Base-by-base conservation (phyloP, 2,329 filamentous ascomycete species). In the Pseudogymnoascus sp. region DNA sequence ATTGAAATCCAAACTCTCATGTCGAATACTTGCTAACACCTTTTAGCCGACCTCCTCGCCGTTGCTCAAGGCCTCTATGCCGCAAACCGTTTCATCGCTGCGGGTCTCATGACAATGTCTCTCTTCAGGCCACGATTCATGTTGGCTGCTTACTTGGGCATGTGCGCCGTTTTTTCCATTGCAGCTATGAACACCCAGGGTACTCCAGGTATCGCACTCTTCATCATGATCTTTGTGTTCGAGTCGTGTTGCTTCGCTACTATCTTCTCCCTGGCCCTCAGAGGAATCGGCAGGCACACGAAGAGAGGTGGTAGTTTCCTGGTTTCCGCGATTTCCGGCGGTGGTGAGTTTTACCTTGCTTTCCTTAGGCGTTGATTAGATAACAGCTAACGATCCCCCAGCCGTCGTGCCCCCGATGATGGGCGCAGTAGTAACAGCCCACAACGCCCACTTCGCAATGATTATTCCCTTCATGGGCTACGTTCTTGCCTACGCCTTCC, bases 31-130 rank as follows among this genome's bases (percentile, higher is more conserved):
- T 0, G 87, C 80, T 1, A 80, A 88, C 6, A 50, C 14, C 22
- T 7, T 6, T 14, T 14, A 50, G 41, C 41, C 14, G 85, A 85
- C 61, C 82, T 89, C 63, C 83, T 90, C 41, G 87, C 89, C 22
- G 86, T 87, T 0, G 89, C 88, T 0, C 89, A 93, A 72, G 88
- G 86, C 6, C 79, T 81, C 9, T 93, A 92, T 66, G 85, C 90
- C 0, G 70, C 88, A 1, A 89, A 89, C 11, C 85, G 89, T 1
- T 92, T 93, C 72, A 74, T 79, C 12, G 89, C 88, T 25, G 81
- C 81, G 0, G 77, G 78, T 5, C 60, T 90, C 2, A 92, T 93
- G 87, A 83, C 81, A 62, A 87, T 78, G 69, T 69, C 85, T 50
- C 81, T 79, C 60, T 38, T 69, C 62, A 67, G 65, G 47, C 87